Conservation (phyloP, 2,329 filamentous ascomycete genomes). For the Stemphylium vesicarium region DNA sequence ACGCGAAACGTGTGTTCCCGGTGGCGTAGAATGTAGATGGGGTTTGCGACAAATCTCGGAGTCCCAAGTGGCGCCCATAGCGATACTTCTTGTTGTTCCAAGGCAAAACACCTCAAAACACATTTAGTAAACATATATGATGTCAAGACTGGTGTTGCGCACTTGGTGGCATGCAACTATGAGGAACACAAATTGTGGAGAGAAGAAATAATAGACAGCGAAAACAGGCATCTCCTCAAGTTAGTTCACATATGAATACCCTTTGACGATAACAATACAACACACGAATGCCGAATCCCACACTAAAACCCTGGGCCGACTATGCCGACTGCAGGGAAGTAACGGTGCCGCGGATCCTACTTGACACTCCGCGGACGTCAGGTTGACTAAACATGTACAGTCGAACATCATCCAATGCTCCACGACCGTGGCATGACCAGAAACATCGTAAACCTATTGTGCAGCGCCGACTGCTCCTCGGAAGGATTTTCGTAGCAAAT, state of each 20-base stretch:
- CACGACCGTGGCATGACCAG: not conserved
- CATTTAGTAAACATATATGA: not conserved
- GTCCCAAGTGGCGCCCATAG: not conserved
- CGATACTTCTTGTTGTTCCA: not conserved
- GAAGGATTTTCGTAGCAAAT: not conserved
- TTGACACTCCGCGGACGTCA: constrained; percentile 7
- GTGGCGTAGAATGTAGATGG: not conserved
- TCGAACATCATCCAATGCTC: not conserved
- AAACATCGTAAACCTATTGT: not conserved
- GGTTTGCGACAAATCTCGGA: not conserved
- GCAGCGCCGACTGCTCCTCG: not conserved
- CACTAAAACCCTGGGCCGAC: not conserved
- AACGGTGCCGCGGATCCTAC: not conserved
- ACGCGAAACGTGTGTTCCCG: not conserved
- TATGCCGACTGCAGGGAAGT: not conserved
- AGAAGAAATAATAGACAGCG: not conserved
- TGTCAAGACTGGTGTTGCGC: no score
- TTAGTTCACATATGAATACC: not conserved
- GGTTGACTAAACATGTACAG: not conserved
- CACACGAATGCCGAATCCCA: not conserved
- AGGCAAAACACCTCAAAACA: no score
- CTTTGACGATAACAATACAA: not conserved
- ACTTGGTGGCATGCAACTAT: not conserved
- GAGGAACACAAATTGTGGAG: not conserved
- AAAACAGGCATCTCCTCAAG: not conserved